A percentile compares a stretch with the other conserved stretches of the same genome.
Evolutionary conservation across 768 basidiomycete species (phyloP).

Genomic region (Rhodotorula sphaerocarpa): DNA sequence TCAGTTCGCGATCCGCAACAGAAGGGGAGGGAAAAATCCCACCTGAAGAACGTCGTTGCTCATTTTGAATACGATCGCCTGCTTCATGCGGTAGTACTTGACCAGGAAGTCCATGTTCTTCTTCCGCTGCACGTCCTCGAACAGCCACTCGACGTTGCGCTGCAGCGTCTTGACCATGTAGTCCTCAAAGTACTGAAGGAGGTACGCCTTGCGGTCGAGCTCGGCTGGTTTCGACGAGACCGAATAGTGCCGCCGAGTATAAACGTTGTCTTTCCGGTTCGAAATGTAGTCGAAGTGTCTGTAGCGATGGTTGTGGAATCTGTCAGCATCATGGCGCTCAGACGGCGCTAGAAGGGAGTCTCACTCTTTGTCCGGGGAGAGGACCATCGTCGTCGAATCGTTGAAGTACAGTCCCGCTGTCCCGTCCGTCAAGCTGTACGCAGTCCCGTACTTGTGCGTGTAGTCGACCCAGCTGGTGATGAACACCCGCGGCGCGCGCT

Average conservation of each 20-base stretch:
- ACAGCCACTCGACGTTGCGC: slow-evolving; percentile 76
- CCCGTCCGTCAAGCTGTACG: slow-evolving; percentile 90
- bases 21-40: slow-evolving; percentile 33
- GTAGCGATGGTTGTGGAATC: background rate
- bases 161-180: slow-evolving; percentile 89
- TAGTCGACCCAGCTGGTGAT: slow-evolving; percentile 99
- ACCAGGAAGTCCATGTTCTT: slow-evolving; percentile 92
- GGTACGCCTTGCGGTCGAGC: slow-evolving; percentile 79
- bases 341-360: slow-evolving; percentile 41
- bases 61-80: slow-evolving; percentile 91
- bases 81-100: slow-evolving; percentile 92
- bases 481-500: slow-evolving; percentile 54
- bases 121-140: slow-evolving; percentile 56
- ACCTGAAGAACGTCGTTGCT: slow-evolving; percentile 95
- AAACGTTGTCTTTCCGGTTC: slow-evolving; percentile 60
- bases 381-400: slow-evolving; percentile 76
- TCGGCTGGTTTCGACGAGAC: slow-evolving; percentile 43
- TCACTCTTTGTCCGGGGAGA: slow-evolving; percentile 79
- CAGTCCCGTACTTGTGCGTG: slow-evolving; percentile 99
- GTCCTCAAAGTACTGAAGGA: slow-evolving; percentile 84
- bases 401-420: slow-evolving; percentile 94
- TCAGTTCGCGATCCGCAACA: too few species aligned
- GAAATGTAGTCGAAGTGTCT: slow-evolving; percentile 82
- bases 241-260: slow-evolving; percentile 59
- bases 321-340: background rate